Evolutionary conservation across 768 basidiomycete species (phyloP), one percentile per base, ranked within the genome.

Genomic region (Mycena leptocephala): DNA sequence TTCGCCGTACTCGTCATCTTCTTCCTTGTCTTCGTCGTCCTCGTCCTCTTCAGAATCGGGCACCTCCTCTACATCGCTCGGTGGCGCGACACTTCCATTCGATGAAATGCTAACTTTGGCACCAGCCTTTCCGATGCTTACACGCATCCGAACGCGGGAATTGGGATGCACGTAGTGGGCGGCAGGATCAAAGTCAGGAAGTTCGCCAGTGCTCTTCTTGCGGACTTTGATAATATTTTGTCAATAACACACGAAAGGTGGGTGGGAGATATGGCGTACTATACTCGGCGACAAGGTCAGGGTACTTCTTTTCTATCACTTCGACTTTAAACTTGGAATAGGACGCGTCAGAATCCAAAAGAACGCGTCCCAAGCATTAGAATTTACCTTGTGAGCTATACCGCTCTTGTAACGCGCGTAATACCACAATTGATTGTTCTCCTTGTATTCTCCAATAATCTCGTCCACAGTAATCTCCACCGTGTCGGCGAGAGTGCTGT

Each of bases 321-420:
- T 79, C 73, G 26, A 87, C 87, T 59, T 82, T 83, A 79, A 89
- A 89, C 93, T 94, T 72, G 32, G 76, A 74, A 66, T 30, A 53
- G 65, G 67, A 82, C 84, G 84, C 83, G 82, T 86, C 71, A 85
- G 67, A 73, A 20, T 48, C 5, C 14, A 72, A 58, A 56, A 71
- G 62, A 72, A 72, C 69, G 74, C 76, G 75, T 74, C 35, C 33
- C 32, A 24, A 70, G 75, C 67, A 62, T 66, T 74, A 77, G 75
- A 77, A 81, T 88, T 71, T 73, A 93, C 94, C 85, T 89, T 92
- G 78, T 90, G 87, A 14, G 89, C 88, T 33, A 91, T 88, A n/a
- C 92, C 94, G 59, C 89, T 89, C 56, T 85, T 82, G 76, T 88
- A 90, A 41, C 90, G 88, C 53, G 91, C 94, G 83, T 89, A 95